Evolutionary conservation across 2,329 filamentous ascomycete species (phyloP), one percentile per base, ranked within the genome.

Genomic region (Chrysoporthe deuterocubensis): DNA sequence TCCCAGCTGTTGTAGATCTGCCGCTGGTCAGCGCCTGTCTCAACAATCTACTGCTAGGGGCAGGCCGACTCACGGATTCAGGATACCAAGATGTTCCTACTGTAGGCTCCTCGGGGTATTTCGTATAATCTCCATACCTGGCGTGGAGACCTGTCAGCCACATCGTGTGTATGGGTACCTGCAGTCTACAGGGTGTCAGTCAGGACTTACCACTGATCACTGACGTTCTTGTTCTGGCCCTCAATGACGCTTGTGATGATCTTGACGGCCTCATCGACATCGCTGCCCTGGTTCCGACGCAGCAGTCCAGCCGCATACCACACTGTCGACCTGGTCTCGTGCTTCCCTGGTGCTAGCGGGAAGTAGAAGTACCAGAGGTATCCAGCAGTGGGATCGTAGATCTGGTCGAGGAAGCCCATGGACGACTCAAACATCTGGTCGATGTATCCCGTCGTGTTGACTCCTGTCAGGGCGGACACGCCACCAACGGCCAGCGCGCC

Each of bases 241-340:
- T 67, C 74, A 60, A 89, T 84, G 21, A 88, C 80, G 69, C 86
- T 87, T 32, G 72, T 78, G 62, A 89, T 81, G 62, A 88, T 87
- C 64, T 80, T 82, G 48, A 84, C 78, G 0, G 87, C 87, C 68
- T 87, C 80, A 1, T 75, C 72, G 3, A 80, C 79, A 73, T 89
- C 86, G 32, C 78, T 75, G 18, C 78, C 81, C 16, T 82, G 68
- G 71, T 89, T 87, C 2, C 87, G 80, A 16, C 85, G 85, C 32
- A 89, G 75, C 3, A 90, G 78, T 0, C 87, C 87, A 4, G 85
- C 78, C 0, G 85, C 85, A 74, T 89, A 89, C 87, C 87, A 89
- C 0, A 81, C 81, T 0, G 85, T 86, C 56, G 81, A 83, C 64
- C 86, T 81, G 0, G 86, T 89, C 57, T 88, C 85, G 68, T 89